Conservation (phyloP, 768 basidiomycete species). For the Cystobasidium tubakii region DNA sequence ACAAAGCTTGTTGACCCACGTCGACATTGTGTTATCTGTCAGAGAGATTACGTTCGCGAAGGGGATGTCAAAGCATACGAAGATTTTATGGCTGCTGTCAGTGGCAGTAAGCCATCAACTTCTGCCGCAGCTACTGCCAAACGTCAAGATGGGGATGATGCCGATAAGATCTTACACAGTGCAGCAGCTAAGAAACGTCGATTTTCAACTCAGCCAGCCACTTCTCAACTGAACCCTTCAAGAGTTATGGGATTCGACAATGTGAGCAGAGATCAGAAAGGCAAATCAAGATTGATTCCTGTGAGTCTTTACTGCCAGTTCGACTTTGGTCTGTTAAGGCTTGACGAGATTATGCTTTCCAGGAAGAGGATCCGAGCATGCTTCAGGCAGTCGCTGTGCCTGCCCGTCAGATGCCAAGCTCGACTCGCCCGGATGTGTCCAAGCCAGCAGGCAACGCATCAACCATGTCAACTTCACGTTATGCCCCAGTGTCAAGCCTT, state of each 20-base stretch:
- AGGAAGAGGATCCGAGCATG: too few species aligned
- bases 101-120: not conserved
- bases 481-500: not conserved
- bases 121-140: not conserved
- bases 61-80: slow-evolving; percentile 8
- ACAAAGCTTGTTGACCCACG: slow-evolving; percentile 15
- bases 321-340: too few species aligned
- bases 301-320: not conserved
- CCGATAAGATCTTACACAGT: not conserved
- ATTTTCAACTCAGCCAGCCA: slow-evolving; percentile 15
- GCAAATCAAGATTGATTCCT: not conserved
- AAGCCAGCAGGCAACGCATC: too few species aligned
- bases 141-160: not conserved
- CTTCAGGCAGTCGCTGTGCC: too few species aligned
- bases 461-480: too few species aligned
- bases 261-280: not conserved
- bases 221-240: not conserved
- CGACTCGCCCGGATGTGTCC: too few species aligned
- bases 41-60: slow-evolving; percentile 17
- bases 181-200: slow-evolving; percentile 31
- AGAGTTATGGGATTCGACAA: not conserved
- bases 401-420: too few species aligned
- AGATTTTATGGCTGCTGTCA: not conserved
- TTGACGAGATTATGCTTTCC: too few species aligned
- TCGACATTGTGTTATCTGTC: slow-evolving; percentile 24